Evolutionary conservation across 345 rosid genomes (phyloP).

Genomic region (Corchorus olitorius): DNA sequence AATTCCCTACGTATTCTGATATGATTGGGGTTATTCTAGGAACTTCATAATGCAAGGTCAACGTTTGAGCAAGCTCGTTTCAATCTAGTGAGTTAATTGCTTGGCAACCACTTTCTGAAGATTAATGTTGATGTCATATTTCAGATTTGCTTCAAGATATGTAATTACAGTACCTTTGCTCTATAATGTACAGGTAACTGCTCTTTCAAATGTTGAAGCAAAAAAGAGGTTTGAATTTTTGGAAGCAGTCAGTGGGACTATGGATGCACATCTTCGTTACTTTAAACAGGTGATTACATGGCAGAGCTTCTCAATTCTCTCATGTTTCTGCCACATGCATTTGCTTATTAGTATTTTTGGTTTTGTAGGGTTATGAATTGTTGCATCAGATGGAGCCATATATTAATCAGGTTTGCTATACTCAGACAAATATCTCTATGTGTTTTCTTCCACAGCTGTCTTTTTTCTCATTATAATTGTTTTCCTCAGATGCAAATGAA

Average conservation of each 20-base stretch:
- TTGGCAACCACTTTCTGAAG: not conserved
- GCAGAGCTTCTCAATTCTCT: constrained; percentile 16
- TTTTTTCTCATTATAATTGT: not conserved
- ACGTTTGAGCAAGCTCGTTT: constrained; percentile 97
- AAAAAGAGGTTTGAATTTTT: constrained; percentile 95
- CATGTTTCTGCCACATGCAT: constrained; percentile 19
- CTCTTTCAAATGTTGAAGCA: constrained; percentile 94
- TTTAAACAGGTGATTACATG: constrained; percentile 71
- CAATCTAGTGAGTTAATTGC: constrained; percentile 57
- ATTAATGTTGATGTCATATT: not conserved
- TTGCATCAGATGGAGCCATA: constrained; percentile 99
- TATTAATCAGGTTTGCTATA: constrained; percentile 71
- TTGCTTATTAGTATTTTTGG: constrained; percentile 27
- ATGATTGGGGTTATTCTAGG: constrained; percentile 47
- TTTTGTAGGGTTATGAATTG: constrained; percentile 85
- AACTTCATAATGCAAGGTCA: constrained; percentile 87
- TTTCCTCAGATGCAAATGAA: not conserved
- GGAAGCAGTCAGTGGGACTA: constrained; percentile 98
- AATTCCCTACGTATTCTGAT: constrained; percentile 11
- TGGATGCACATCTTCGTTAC: constrained; percentile 99
- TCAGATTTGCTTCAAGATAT: not conserved
- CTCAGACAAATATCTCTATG: not conserved
- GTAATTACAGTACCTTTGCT: constrained; percentile 7
- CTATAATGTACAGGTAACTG: constrained; percentile 61
- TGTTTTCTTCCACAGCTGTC: not conserved